Base-by-base conservation (phyloP, 176 grass and related monocot species). In the Eragrostis curvula region DNA sequence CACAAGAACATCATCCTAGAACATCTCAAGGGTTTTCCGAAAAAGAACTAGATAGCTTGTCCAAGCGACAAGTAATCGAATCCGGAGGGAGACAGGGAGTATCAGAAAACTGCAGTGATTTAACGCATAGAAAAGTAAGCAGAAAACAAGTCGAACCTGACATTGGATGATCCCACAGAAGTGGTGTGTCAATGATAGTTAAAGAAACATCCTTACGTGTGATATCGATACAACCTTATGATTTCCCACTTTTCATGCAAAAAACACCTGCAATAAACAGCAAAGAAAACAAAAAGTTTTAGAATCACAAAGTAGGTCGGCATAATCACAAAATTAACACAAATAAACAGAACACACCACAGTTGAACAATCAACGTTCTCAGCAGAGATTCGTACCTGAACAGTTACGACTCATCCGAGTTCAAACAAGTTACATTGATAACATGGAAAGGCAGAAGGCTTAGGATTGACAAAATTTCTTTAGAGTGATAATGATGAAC, bases 111-210 rank as follows among this genome's bases (percentile, higher is more conserved):
- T 61, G 30, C 5, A 42, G 13, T 65, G 12, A 65, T 48, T 67
- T 29, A 12, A 45, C 24, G 21, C 14, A 27, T 3, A 25, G 3
- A 77, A 80, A 56, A 45, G 58, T 61, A 28, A 73, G 30, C 12
- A 42, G 40, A 86, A 68, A 36, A 29, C 17, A 80, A 77, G 55
- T 52, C 32, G 12, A 39, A 46, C 73, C 73, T 78, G 32, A 7
- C 56, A 71, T 55, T 18, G 36, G 45, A 83, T 46, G 72, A 63
- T 64, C 65, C 6, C 45, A 45, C 30, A 46, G 18, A 6, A 69
- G 62, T 61, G n/a, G 5, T 16, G 5, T 15, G 16, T 2, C 21
- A 16, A 59, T 60, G 51, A 30, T 27, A 61, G 40, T 9, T 3
- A 79, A 53, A 16, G 28, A 59, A 39, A 67, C 24, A 39, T 27